Evolutionary conservation across 2,329 filamentous ascomycete genomes (phyloP).

Genomic region (Coccinonectria pachysandricola): DNA sequence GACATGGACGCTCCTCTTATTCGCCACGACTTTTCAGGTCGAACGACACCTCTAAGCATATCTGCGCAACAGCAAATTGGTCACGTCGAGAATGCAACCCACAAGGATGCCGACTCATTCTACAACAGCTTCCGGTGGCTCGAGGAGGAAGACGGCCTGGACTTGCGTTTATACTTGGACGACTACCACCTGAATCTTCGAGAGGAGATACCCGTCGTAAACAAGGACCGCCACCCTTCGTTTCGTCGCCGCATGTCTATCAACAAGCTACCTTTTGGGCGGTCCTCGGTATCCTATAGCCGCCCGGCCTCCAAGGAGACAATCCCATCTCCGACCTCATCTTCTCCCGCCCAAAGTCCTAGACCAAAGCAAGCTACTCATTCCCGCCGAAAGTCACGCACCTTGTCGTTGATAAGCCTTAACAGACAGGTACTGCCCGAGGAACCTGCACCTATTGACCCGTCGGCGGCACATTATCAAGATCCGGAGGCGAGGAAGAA

Average conservation of each 20-base stretch:
- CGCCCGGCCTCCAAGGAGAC: slow-evolving; percentile 36
- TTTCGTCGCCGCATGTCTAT: slow-evolving; percentile 66
- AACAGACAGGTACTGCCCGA: slow-evolving; percentile 27
- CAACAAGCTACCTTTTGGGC: slow-evolving; percentile 52
- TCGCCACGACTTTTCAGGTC: no score
- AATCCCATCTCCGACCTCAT: slow-evolving; percentile 18
- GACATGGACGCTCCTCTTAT: no score
- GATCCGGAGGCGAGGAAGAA: slow-evolving; percentile 83
- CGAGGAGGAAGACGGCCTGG: slow-evolving; percentile 61
- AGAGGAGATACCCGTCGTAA: slow-evolving; percentile 33
- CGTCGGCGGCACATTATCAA: slow-evolving; percentile 72
- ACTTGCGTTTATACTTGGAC: slow-evolving; percentile 55
- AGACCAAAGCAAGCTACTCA: slow-evolving; percentile 22
- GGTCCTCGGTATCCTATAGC: slow-evolving; percentile 39
- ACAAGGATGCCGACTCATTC: slow-evolving; percentile 47
- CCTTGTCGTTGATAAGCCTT: slow-evolving; percentile 43
- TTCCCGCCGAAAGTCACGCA: slow-evolving; percentile 41
- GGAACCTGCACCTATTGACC: slow-evolving; percentile 42
- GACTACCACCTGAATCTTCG: slow-evolving; percentile 59
- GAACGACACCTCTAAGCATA: no score
- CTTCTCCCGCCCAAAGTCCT: slow-evolving; percentile 14
- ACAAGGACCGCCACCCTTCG: slow-evolving; percentile 42
- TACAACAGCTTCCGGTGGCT: slow-evolving; percentile 64
- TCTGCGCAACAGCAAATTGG: no score
- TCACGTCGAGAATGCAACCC: no score